Evolutionary conservation across 2,329 filamentous ascomycete species (phyloP).

Genomic region (Colletotrichum godetiae): DNA sequence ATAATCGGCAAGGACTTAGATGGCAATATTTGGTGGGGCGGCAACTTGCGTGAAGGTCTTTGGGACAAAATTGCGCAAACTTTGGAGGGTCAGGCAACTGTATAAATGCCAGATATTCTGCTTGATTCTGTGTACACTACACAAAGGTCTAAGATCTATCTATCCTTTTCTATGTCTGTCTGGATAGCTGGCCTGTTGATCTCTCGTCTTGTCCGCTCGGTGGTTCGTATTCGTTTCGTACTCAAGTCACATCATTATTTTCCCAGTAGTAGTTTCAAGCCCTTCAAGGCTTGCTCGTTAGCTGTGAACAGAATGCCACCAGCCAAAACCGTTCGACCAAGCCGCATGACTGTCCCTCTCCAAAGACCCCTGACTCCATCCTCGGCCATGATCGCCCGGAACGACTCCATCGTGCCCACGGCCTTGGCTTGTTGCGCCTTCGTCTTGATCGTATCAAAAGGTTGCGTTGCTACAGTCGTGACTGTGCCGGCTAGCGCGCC

Average conservation of each 20-base stretch:
- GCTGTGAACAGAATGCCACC: conserved; percentile 28
- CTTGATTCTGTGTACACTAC: neutral
- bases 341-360: conserved; percentile 22
- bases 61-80: conserved; percentile 6
- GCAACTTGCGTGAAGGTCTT: neutral
- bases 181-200: neutral
- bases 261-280: neutral
- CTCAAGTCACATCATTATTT: neutral
- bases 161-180: neutral
- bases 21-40: conserved; percentile 5
- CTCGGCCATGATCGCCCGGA: conserved; percentile 11
- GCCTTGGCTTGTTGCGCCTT: conserved; percentile 23
- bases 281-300: conserved; percentile 20
- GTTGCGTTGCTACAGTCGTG: conserved; percentile 23
- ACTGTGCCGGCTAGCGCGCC: conserved; percentile 24
- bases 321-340: conserved; percentile 18
- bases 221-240: neutral
- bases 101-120: too few species aligned
- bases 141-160: neutral
- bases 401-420: conserved; percentile 21
- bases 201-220: neutral
- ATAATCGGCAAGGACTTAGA: neutral
- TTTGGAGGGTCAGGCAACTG: neutral
- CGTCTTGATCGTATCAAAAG: conserved; percentile 24
- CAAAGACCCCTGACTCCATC: conserved; percentile 22